Percentiles rank a stretch among this genome's conserved stretches.
phyloP scores from a whole-genome alignment of 768 basidiomycete genomes.

The Suillus placidus region DNA sequence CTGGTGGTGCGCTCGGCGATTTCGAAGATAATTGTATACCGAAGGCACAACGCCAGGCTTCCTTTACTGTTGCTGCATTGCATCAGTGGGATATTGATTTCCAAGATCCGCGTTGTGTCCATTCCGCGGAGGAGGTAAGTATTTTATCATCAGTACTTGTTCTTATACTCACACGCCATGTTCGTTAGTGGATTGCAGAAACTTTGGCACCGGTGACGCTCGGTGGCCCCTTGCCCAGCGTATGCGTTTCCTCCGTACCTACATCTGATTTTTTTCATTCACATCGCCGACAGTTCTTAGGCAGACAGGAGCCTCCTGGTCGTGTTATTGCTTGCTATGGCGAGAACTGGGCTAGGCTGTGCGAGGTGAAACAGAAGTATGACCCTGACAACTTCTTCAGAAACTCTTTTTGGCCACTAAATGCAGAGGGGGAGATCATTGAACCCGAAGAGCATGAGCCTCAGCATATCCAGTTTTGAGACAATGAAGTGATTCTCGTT shows the following conservation, averaged over 20 bases:
- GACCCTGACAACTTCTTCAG: constrained; percentile 79
- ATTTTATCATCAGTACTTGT: neutral
- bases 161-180: constrained; percentile 14
- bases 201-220: constrained; percentile 71
- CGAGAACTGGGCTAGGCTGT: constrained; percentile 71
- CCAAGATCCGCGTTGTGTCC: constrained; percentile 78
- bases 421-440: constrained; percentile 56
- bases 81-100: constrained; percentile 92
- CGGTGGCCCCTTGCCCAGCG: constrained; percentile 85
- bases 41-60: constrained; percentile 74
- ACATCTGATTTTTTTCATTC: constrained; percentile 12
- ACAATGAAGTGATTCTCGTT: neutral
- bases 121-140: constrained; percentile 78
- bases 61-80: constrained; percentile 85
- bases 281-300: constrained; percentile 60
- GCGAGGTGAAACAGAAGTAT: constrained; percentile 70
- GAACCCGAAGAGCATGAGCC: constrained; percentile 67
- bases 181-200: constrained; percentile 71
- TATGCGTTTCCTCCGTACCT: constrained; percentile 43
- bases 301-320: constrained; percentile 63
- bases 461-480: constrained; percentile 29
- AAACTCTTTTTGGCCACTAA: constrained; percentile 81
- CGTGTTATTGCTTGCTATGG: constrained; percentile 73
- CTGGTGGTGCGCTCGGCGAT: constrained; percentile 78
- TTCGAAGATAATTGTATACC: constrained; percentile 76